A percentile compares a stretch with the other conserved stretches of the same genome.
These are phyloP conservation scores for Toxicodendron radicans DNA, from an alignment of 345 rosid genomes.

Conservation along the genomic window DNA sequence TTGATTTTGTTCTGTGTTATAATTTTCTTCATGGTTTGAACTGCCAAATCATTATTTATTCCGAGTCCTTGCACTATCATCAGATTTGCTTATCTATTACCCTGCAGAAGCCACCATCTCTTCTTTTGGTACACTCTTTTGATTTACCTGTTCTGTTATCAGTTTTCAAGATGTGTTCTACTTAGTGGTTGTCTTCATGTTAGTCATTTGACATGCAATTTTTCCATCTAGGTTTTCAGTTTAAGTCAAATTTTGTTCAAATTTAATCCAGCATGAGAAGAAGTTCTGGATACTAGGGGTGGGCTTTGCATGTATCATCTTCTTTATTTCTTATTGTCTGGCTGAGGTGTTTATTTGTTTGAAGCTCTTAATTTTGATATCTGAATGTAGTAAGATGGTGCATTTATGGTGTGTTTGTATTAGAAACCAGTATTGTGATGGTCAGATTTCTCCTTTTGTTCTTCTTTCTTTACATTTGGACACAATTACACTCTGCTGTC, in stretches of 20 bases:
- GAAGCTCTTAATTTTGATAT: background rate
- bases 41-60: slow-evolving; percentile 1
- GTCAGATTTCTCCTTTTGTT: background rate
- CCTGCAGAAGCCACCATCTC: background rate
- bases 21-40: background rate
- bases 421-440: background rate
- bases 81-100: background rate
- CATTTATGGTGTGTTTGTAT: background rate
- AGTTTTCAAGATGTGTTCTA: background rate
- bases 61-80: background rate
- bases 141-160: background rate
- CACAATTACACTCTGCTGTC: background rate
- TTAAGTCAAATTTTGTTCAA: background rate
- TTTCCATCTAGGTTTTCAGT: background rate
- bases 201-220: background rate
- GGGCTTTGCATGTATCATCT: background rate
- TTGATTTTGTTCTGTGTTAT: background rate
- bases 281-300: background rate
- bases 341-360: background rate
- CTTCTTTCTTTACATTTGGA: background rate
- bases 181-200: background rate
- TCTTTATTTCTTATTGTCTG: background rate
- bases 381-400: background rate
- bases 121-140: background rate
- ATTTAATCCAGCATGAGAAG: background rate